Conservation (phyloP, 805 yeast species). For the Nakazawaea pomicola region DNA sequence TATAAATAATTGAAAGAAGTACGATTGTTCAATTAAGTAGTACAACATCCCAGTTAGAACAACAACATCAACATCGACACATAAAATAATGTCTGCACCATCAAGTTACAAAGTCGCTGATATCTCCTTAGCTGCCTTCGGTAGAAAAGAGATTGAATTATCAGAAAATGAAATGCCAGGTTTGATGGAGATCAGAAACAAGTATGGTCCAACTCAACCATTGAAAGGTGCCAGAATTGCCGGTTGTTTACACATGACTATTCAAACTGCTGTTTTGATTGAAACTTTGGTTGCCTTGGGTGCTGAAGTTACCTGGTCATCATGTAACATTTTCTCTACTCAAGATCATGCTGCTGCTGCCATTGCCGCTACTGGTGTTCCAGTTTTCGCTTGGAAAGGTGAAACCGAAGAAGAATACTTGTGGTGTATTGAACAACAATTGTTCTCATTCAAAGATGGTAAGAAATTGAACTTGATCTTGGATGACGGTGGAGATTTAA, state of each 20-base stretch:
- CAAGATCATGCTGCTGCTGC: slow-evolving; percentile 99
- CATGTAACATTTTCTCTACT: slow-evolving; percentile 98
- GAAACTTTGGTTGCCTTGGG: slow-evolving; percentile 97
- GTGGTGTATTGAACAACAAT: slow-evolving; percentile 99
- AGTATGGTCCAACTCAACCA: slow-evolving; percentile 90
- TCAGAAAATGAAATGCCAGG: slow-evolving; percentile 99
- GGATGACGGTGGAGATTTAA: slow-evolving; percentile 99
- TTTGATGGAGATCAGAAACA: slow-evolving; percentile 93
- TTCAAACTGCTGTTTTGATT: slow-evolving; percentile 97
- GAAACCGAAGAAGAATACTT: slow-evolving; percentile 99
- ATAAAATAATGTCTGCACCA: slow-evolving; percentile 46
- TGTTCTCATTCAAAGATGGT: slow-evolving; percentile 94
- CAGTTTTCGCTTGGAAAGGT: slow-evolving; percentile 99
- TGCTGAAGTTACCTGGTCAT: slow-evolving; percentile 99
- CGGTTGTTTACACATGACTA: slow-evolving; percentile 99
- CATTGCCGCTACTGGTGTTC: slow-evolving; percentile 98
- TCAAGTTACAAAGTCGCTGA: slow-evolving; percentile 95
- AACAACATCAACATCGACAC: no score
- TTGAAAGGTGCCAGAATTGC: slow-evolving; percentile 98
- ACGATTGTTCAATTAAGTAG: no score
- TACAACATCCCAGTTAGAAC: no score
- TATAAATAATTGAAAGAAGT: no score
- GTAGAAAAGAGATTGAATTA: slow-evolving; percentile 98
- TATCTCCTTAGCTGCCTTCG: slow-evolving; percentile 97
- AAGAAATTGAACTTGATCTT: slow-evolving; percentile 93